Percentiles rank a stretch among this genome's conserved stretches.
These are phyloP conservation scores for Neurospora sp. DNA, from an alignment of 2,329 filamentous ascomycete genomes.

Conservation along the genomic window DNA sequence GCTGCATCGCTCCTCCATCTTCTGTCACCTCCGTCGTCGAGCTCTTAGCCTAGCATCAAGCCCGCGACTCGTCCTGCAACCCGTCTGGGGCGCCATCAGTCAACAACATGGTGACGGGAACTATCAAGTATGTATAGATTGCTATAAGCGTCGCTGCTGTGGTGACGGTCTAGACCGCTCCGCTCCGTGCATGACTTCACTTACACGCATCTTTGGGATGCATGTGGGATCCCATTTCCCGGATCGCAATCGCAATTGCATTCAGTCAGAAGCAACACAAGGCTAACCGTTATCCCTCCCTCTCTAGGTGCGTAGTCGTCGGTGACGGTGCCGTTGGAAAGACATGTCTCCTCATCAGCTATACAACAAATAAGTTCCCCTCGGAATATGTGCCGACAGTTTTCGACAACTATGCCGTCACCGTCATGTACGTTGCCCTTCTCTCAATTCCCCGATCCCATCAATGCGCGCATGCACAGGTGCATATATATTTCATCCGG, in stretches of 20 bases:
- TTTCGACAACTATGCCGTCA: constrained; percentile 99
- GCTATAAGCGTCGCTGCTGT: neutral
- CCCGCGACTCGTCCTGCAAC: constrained; percentile 23
- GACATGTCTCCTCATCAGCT: constrained; percentile 97
- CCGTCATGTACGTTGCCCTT: constrained; percentile 78
- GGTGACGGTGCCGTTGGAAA: constrained; percentile 99
- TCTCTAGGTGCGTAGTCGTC: constrained; percentile 84
- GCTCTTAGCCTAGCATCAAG: constrained; percentile 8
- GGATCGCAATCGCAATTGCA: constrained; percentile 2
- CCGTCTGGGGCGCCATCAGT: constrained; percentile 27
- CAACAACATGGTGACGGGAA: constrained; percentile 49
- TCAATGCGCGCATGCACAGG: constrained; percentile 9
- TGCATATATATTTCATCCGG: constrained; percentile 2
- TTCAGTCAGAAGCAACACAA: neutral
- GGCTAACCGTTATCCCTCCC: constrained; percentile 7
- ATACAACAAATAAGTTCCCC: constrained; percentile 99
- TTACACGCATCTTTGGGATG: constrained; percentile 6
- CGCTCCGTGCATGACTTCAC: neutral
- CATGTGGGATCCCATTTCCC: constrained; percentile 1
- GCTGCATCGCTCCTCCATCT: constrained; percentile 8
- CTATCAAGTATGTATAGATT: constrained; percentile 46
- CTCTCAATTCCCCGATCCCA: constrained; percentile 1
- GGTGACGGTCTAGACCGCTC: neutral
- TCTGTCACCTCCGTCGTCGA: constrained; percentile 10
- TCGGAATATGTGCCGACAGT: constrained; percentile 99